A percentile compares a stretch with the other conserved stretches of the same genome.
These are phyloP conservation scores for Knoxia roxburghii DNA, from an alignment of 257 asterid genomes.

Conservation along the genomic window DNA sequence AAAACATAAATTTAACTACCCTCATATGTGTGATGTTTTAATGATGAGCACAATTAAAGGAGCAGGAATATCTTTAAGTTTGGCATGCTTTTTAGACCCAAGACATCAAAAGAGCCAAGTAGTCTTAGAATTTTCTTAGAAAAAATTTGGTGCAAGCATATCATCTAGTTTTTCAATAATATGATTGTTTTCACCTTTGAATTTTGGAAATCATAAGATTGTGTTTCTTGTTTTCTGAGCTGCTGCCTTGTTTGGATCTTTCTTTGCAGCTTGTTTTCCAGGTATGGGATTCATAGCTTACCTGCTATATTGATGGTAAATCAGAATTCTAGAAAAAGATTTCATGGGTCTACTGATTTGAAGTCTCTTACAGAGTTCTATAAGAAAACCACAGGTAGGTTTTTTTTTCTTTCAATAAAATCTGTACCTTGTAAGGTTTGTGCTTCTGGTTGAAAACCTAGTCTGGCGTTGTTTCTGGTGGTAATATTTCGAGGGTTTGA, in stretches of 20 bases:
- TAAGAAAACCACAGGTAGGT: slow-evolving; percentile 55
- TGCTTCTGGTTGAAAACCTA: not conserved
- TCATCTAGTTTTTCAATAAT: not conserved
- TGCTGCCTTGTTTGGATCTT: slow-evolving; percentile 18
- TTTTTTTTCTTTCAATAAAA: not conserved
- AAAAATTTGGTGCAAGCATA: not conserved
- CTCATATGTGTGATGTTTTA: not conserved
- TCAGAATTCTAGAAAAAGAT: slow-evolving; percentile 34
- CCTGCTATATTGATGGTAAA: slow-evolving; percentile 54
- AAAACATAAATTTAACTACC: not conserved
- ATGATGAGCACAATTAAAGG: not conserved
- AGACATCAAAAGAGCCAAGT: not conserved
- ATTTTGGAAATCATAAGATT: not conserved
- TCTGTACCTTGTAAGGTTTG: not conserved
- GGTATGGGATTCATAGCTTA: slow-evolving; percentile 64
- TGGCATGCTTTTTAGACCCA: not conserved
- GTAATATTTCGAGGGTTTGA: not conserved
- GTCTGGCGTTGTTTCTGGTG: not conserved
- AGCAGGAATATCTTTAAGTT: not conserved
- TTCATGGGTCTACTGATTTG: slow-evolving; percentile 54
- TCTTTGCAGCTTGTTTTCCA: slow-evolving; percentile 55
- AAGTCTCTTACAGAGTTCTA: slow-evolving; percentile 45
- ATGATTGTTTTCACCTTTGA: not conserved
- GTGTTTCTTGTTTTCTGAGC: slow-evolving; percentile 11
- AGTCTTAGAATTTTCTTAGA: not conserved